phyloP scores from a whole-genome alignment of 495 filamentous ascomycete genomes.

The Physcia stellaris region DNA sequence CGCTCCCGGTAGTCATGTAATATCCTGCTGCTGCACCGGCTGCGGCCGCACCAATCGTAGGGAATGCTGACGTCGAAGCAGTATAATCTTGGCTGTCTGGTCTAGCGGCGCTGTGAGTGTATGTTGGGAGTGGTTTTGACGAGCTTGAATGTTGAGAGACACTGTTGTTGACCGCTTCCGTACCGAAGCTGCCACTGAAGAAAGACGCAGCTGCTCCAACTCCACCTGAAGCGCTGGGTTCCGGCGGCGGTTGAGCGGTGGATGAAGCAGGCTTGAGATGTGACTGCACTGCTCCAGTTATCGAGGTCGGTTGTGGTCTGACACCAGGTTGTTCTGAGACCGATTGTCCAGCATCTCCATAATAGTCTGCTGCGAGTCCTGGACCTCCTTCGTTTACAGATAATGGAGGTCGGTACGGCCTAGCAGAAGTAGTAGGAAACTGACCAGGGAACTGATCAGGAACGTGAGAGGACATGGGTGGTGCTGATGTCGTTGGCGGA shows the following conservation, averaged over 20 bases:
- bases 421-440: slow-evolving; percentile 28
- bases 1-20: slow-evolving; percentile 27
- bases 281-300: slow-evolving; percentile 36
- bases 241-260: slow-evolving; percentile 32
- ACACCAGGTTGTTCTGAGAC: slow-evolving; percentile 47
- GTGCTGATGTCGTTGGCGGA: slow-evolving; percentile 10
- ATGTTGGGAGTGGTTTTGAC: slow-evolving; percentile 14
- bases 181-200: slow-evolving; percentile 14
- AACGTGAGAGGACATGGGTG: slow-evolving; percentile 34
- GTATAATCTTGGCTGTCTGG: slow-evolving; percentile 11
- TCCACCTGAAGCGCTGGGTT: slow-evolving; percentile 35
- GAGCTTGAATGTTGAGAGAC: slow-evolving; percentile 8
- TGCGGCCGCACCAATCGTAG: slow-evolving; percentile 30
- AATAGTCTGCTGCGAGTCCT: slow-evolving; percentile 54
- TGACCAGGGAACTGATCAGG: slow-evolving; percentile 47
- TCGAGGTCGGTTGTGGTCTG: slow-evolving; percentile 35
- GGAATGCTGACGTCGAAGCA: slow-evolving; percentile 15
- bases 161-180: slow-evolving; percentile 7
- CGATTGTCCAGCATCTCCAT: slow-evolving; percentile 50
- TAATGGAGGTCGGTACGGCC: slow-evolving; percentile 39
- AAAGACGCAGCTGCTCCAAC: slow-evolving; percentile 39
- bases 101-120: slow-evolving; percentile 4
- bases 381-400: slow-evolving; percentile 23
- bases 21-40: slow-evolving; percentile 38
- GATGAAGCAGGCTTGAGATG: slow-evolving; percentile 37